These are phyloP conservation scores for Thamnidium elegans DNA, from an alignment of 192 early-diverging fungal species.

Conservation along the genomic window DNA sequence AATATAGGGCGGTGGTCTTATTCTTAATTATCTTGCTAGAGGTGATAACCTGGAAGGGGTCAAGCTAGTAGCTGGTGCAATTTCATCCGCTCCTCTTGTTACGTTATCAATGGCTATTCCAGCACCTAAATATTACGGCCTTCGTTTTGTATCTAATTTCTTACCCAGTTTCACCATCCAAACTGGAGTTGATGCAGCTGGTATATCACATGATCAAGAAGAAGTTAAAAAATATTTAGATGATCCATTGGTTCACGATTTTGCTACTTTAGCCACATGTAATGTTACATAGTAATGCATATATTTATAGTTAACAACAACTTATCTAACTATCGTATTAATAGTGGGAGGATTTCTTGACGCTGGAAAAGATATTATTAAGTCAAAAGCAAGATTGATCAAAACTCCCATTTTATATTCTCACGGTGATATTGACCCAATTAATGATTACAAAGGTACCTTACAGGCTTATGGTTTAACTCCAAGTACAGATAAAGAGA, in stretches of 20 bases:
- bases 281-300: no score
- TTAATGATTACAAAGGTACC: conserved; percentile 36
- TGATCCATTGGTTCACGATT: conserved; percentile 58
- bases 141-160: conserved; percentile 37
- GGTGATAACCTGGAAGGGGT: conserved; percentile 35
- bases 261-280: conserved; percentile 42
- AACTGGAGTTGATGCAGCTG: conserved; percentile 38
- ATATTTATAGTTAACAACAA: no score
- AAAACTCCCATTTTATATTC: conserved; percentile 49
- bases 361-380: conserved; percentile 44
- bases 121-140: conserved; percentile 28
- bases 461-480: conserved; percentile 41
- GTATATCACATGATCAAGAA: conserved; percentile 41
- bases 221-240: conserved; percentile 47
- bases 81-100: conserved; percentile 55
- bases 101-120: conserved; percentile 26
- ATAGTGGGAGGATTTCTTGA: conserved; percentile 9
- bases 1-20: conserved; percentile 42
- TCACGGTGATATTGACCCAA: conserved; percentile 50
- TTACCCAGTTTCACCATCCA: conserved; percentile 44
- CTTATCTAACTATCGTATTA: no score
- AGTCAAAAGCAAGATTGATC: conserved; percentile 35
- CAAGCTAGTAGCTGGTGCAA: conserved; percentile 42
- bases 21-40: conserved; percentile 50
- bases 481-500: conserved; percentile 40